Percentiles rank a stretch among this genome's conserved stretches.
These are phyloP conservation scores for Dimargaris cristalligena DNA, from an alignment of 192 early-diverging fungal genomes.

Conservation along the genomic window DNA sequence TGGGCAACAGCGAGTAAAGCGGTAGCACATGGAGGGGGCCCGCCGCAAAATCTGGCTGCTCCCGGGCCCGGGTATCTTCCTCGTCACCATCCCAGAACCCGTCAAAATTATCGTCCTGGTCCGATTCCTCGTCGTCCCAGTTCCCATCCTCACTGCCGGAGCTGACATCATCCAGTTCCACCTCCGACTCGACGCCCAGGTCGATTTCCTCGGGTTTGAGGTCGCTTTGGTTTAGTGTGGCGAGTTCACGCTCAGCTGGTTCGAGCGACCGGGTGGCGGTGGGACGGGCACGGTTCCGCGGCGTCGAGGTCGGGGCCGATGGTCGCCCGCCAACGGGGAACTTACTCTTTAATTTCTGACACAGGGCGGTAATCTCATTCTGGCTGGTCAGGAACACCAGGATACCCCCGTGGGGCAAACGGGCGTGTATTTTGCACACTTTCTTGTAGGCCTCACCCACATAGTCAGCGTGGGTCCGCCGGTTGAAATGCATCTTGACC, in stretches of 20 bases:
- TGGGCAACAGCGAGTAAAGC: slow-evolving; percentile 89
- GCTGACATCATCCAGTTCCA: slow-evolving; percentile 24
- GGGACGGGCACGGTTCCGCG: background rate
- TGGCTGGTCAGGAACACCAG: slow-evolving; percentile 93
- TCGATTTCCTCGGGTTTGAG: slow-evolving; percentile 27
- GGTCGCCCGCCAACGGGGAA: slow-evolving; percentile 40
- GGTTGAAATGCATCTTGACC: slow-evolving; percentile 81
- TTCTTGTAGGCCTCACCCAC: slow-evolving; percentile 79
- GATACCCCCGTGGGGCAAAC: slow-evolving; percentile 85
- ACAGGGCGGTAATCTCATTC: slow-evolving; percentile 70
- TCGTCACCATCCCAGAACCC: slow-evolving; percentile 19
- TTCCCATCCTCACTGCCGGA: slow-evolving; percentile 57
- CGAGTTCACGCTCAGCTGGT: slow-evolving; percentile 44
- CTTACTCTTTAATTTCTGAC: slow-evolving; percentile 51
- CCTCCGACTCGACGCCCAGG: slow-evolving; percentile 17
- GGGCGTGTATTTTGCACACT: slow-evolving; percentile 80
- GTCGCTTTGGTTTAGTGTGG: slow-evolving; percentile 39
- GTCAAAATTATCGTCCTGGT: slow-evolving; percentile 29
- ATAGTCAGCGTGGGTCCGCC: slow-evolving; percentile 82
- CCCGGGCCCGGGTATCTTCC: slow-evolving; percentile 16
- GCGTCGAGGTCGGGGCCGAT: background rate
- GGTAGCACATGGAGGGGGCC: slow-evolving; percentile 81
- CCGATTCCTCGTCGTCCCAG: slow-evolving; percentile 40
- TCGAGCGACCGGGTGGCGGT: slow-evolving; percentile 19
- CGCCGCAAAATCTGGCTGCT: background rate